phyloP scores from a whole-genome alignment of 768 basidiomycete genomes.

The Porpolomopsis calyptriformis region DNA sequence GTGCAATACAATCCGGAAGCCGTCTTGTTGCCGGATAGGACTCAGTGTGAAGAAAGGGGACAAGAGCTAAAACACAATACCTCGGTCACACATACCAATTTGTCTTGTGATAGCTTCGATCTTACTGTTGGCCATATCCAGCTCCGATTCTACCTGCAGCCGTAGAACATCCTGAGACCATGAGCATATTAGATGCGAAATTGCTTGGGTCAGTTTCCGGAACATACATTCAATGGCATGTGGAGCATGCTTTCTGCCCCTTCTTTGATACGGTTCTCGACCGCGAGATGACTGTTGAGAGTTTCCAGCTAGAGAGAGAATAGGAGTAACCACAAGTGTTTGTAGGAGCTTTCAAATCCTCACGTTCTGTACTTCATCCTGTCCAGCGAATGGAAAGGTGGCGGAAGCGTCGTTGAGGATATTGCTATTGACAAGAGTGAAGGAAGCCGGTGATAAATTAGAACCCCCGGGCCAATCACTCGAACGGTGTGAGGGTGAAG shows the following conservation, averaged over 20 bases:
- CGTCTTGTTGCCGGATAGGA: conserved; percentile 37
- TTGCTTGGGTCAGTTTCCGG: not conserved
- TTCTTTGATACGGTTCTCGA: conserved; percentile 78
- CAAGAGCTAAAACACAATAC: too few relatives aligned
- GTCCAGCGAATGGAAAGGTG: too few relatives aligned
- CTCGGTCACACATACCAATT: conserved; percentile 48
- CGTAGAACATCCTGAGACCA: conserved; percentile 50
- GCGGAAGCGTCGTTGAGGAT: too few relatives aligned
- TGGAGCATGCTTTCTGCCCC: conserved; percentile 85
- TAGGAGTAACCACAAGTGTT: not conserved
- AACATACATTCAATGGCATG: conserved; percentile 45
- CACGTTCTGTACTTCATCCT: too few relatives aligned
- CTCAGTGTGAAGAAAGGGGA: too few relatives aligned
- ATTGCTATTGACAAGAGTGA: too few relatives aligned
- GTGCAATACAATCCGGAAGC: conserved; percentile 61
- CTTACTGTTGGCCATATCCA: conserved; percentile 63
- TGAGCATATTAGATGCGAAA: conserved; percentile 6
- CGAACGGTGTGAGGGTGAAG: too few relatives aligned
- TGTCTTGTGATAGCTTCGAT: conserved; percentile 55
- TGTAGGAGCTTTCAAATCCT: too few relatives aligned
- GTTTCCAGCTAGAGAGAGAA: conserved; percentile 44
- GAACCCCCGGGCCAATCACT: not conserved
- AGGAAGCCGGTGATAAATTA: not conserved
- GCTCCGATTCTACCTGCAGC: conserved; percentile 62
- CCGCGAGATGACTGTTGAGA: conserved; percentile 55